phyloP scores from a whole-genome alignment of 2,329 filamentous ascomycete species.

The Paraphaeosphaeria minitans region DNA sequence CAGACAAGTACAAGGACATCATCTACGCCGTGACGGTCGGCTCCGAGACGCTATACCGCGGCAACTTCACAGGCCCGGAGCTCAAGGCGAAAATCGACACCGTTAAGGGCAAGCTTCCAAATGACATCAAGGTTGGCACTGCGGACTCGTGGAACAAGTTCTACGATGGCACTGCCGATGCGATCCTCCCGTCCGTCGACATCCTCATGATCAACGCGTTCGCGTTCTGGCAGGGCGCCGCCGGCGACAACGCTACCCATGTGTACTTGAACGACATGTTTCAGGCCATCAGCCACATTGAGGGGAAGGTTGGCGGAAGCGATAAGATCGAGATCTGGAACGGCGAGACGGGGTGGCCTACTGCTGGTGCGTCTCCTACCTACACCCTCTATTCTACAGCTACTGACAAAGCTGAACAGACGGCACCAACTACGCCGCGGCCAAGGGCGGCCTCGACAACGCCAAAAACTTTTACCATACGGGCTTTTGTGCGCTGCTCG shows the following conservation, averaged over 20 bases:
- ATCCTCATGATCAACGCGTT: constrained; percentile 72
- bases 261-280: constrained; percentile 71
- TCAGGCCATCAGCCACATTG: constrained; percentile 67
- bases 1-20: constrained; percentile 58
- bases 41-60: constrained; percentile 72
- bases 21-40: constrained; percentile 74
- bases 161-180: constrained; percentile 69
- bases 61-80: constrained; percentile 66
- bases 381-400: not conserved
- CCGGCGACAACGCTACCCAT: constrained; percentile 61
- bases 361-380: constrained; percentile 46
- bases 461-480: constrained; percentile 65
- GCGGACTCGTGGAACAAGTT: constrained; percentile 77
- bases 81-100: constrained; percentile 67
- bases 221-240: constrained; percentile 72
- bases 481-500: constrained; percentile 67
- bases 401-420: constrained; percentile 44
- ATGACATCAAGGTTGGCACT: constrained; percentile 64
- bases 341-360: constrained; percentile 72
- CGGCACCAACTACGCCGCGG: constrained; percentile 65
- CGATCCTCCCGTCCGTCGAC: constrained; percentile 66
- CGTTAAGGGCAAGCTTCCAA: constrained; percentile 61
- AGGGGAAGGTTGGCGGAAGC: constrained; percentile 59
- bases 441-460: constrained; percentile 64
- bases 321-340: constrained; percentile 67